Evolutionary conservation across 2,329 filamentous ascomycete genomes (phyloP).

Genomic region (Xylariaceae sp.): DNA sequence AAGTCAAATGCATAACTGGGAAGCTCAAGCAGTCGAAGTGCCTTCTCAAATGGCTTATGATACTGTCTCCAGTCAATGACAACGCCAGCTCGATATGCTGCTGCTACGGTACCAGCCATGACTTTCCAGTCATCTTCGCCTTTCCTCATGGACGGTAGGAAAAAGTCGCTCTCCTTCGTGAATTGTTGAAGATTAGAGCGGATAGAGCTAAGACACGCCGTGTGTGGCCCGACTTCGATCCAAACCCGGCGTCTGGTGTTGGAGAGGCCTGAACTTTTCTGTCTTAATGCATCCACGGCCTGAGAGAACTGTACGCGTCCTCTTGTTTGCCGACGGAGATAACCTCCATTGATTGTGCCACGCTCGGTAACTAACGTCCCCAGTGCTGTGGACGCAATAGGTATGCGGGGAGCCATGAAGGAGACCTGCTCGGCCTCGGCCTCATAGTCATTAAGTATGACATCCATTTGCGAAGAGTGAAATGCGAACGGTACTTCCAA

Average conservation of each 20-base stretch:
- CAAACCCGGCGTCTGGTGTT: slow-evolving; percentile 2
- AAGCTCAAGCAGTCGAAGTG: slow-evolving; percentile 31
- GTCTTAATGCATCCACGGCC: not conserved
- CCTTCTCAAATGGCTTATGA: slow-evolving; percentile 30
- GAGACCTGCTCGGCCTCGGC: not conserved
- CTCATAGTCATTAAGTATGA: slow-evolving; percentile 16
- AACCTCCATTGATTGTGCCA: slow-evolving; percentile 7
- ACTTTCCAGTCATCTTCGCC: slow-evolving; percentile 14
- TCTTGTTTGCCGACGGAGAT: slow-evolving; percentile 15
- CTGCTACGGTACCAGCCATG: slow-evolving; percentile 1
- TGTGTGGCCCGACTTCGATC: slow-evolving; percentile 20
- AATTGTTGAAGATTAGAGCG: not conserved
- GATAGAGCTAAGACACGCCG: slow-evolving; percentile 1
- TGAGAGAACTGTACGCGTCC: slow-evolving; percentile 12
- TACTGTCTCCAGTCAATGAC: slow-evolving; percentile 34
- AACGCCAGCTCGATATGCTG: slow-evolving; percentile 9
- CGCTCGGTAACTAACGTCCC: not conserved
- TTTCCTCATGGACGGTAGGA: slow-evolving; percentile 11
- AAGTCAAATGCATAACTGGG: slow-evolving; percentile 37
- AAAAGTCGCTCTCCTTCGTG: not conserved
- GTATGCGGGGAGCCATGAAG: slow-evolving; percentile 14
- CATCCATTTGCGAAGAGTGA: slow-evolving; percentile 24
- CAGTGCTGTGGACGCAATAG: slow-evolving; percentile 14
- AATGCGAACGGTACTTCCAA: slow-evolving; percentile 21
- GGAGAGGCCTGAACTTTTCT: not conserved